phyloP scores from a whole-genome alignment of 2,329 filamentous ascomycete genomes.

The Aspergillus proliferans region DNA sequence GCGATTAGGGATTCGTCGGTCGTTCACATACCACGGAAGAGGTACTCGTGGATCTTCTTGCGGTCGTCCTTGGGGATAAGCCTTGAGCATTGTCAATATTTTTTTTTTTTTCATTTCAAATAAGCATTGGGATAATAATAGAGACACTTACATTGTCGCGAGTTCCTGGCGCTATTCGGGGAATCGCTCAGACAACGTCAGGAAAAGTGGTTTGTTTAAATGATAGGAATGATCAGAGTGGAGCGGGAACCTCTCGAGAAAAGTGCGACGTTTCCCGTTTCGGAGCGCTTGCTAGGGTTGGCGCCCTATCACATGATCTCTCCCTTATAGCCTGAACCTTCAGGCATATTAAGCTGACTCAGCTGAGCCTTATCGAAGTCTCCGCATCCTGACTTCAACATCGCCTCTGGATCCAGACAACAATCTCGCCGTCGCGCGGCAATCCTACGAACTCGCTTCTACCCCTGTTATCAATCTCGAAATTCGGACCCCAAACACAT shows the following conservation, averaged over 20 bases:
- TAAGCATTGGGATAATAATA: slow-evolving; percentile 1
- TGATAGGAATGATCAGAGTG: slow-evolving; percentile 25
- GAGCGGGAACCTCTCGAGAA: slow-evolving; percentile 21
- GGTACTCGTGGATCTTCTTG: slow-evolving; percentile 99
- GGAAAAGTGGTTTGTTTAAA: slow-evolving; percentile 31
- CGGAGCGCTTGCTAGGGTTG: slow-evolving; percentile 22
- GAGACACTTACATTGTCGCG: slow-evolving; percentile 44
- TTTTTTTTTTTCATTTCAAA: slow-evolving; percentile 1
- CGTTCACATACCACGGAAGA: slow-evolving; percentile 71
- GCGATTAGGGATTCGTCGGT: slow-evolving; percentile 2
- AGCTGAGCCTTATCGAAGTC: slow-evolving; percentile 13
- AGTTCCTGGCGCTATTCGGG: slow-evolving; percentile 49
- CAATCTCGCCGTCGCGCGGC: background rate
- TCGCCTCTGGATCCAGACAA: background rate
- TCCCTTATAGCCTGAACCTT: background rate
- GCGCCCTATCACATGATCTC: slow-evolving; percentile 20
- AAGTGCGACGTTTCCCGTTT: slow-evolving; percentile 32
- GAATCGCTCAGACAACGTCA: slow-evolving; percentile 48
- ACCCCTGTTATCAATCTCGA: background rate
- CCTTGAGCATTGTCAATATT: slow-evolving; percentile 46
- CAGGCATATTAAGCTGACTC: slow-evolving; percentile 6
- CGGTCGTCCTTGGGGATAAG: slow-evolving; percentile 99
- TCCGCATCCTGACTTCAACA: slow-evolving; percentile 4
- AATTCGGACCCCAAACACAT: background rate
- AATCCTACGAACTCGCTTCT: background rate